Evolutionary conservation across 495 filamentous ascomycete species (phyloP).

Genomic region (Xylaria palmicola): DNA sequence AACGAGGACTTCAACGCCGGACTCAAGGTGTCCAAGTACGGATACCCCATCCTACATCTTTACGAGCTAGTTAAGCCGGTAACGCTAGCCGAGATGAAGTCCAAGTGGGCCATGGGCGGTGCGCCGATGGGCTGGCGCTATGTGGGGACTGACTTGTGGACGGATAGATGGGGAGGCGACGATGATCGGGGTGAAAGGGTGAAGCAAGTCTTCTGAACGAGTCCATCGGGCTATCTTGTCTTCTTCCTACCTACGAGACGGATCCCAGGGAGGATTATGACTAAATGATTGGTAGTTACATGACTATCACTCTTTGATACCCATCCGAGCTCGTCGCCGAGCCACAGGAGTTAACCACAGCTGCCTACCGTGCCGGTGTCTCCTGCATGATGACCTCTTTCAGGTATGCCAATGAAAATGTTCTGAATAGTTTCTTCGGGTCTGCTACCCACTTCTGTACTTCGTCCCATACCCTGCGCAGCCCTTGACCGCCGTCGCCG

Average conservation of each 20-base stretch:
- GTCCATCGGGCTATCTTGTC: too few relatives aligned
- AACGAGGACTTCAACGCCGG: constrained; percentile 44
- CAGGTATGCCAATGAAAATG: constrained; percentile 22
- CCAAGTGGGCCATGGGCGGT: too few relatives aligned
- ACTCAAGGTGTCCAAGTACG: constrained; percentile 34
- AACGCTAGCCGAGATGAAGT: constrained; percentile 26
- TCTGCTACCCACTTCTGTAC: constrained; percentile 20
- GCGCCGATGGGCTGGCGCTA: too few relatives aligned
- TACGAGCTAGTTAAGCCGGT: constrained; percentile 32
- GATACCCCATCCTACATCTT: constrained; percentile 37
- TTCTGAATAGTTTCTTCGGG: constrained; percentile 18
- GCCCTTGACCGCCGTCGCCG: neutral
- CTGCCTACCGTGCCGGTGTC: neutral
- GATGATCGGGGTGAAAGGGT: too few relatives aligned
- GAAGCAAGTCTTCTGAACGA: constrained; percentile 19
- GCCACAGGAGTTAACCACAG: neutral
- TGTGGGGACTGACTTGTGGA: too few relatives aligned
- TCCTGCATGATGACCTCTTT: neutral
- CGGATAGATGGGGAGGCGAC: too few relatives aligned
- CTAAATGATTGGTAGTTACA: too few relatives aligned
- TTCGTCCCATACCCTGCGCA: constrained; percentile 18
- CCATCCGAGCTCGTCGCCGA: neutral
- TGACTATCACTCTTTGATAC: neutral
- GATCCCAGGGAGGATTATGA: too few relatives aligned
- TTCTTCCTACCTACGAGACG: too few relatives aligned